These are phyloP conservation scores for Colletotrichum noveboracense DNA, from an alignment of 2,329 filamentous ascomycete species.

Conservation along the genomic window DNA sequence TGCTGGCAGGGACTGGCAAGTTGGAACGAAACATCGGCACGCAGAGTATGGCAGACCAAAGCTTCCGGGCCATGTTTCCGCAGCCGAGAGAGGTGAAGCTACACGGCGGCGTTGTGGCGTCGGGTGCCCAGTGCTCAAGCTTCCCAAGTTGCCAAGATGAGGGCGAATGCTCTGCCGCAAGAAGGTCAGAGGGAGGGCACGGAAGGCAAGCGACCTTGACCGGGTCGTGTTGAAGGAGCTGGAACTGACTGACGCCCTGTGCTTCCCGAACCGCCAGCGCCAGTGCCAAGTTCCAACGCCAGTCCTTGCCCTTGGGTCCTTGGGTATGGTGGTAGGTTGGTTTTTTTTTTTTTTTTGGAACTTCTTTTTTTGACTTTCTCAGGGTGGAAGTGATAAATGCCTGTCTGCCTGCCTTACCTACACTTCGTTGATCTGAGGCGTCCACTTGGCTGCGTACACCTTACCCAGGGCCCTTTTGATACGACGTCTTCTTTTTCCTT, in stretches of 20 bases:
- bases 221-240: not conserved
- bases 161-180: not conserved
- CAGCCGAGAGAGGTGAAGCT: not conserved
- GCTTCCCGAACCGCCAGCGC: not conserved
- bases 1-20: not conserved
- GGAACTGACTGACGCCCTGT: constrained; percentile 17
- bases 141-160: not conserved
- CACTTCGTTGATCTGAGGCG: not conserved
- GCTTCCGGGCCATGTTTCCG: not conserved
- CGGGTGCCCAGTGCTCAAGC: constrained; percentile 16
- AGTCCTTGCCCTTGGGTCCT: not conserved
- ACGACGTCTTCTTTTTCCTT: not conserved
- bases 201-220: not conserved
- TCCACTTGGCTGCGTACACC: not conserved
- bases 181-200: not conserved
- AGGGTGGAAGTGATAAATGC: not conserved
- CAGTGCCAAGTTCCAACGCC: not conserved
- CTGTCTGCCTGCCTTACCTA: not conserved
- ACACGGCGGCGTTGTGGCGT: constrained; percentile 9
- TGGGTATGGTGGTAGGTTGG: not conserved
- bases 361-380: not conserved
- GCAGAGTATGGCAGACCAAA: not conserved
- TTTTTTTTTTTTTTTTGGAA: not conserved
- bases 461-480: constrained; percentile 2
- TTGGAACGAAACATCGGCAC: not conserved